A percentile compares a stretch with the other conserved stretches of the same genome.
These are phyloP conservation scores for Bruguiera parviflora DNA, from an alignment of 345 rosid species.

Conservation along the genomic window DNA sequence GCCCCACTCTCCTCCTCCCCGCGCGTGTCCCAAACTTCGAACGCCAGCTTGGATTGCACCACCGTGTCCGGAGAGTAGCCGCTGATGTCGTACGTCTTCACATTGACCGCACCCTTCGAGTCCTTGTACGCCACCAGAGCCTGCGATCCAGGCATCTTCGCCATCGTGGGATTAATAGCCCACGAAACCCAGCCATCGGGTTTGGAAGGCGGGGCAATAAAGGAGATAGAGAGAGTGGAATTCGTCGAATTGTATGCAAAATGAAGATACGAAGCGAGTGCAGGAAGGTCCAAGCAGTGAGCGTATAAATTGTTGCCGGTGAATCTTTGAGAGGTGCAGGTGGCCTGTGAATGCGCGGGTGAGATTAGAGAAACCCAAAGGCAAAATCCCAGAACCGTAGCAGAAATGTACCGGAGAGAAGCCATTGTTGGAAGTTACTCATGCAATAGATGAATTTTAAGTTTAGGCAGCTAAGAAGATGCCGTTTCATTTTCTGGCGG, in stretches of 20 bases:
- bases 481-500: neutral
- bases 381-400: neutral
- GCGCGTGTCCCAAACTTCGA: conserved; percentile 50
- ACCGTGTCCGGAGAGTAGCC: conserved; percentile 17
- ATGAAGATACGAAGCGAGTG: conserved; percentile 23
- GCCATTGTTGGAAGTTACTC: neutral
- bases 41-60: conserved; percentile 40
- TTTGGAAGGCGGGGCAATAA: conserved; percentile 18
- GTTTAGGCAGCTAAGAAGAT: too few relatives aligned
- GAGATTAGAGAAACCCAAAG: conserved; percentile 9
- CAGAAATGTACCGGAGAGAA: neutral
- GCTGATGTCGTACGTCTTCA: conserved; percentile 50
- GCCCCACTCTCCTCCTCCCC: conserved; percentile 41
- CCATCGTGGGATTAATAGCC: conserved; percentile 23
- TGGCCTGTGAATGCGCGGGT: conserved; percentile 3
- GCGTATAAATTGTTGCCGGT: conserved; percentile 12
- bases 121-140: conserved; percentile 25
- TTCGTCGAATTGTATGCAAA: conserved; percentile 18
- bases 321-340: conserved; percentile 14
- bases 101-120: conserved; percentile 3
- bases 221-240: conserved; percentile 23
- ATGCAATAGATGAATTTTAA: too few relatives aligned
- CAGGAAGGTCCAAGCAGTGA: conserved; percentile 29
- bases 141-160: conserved; percentile 22
- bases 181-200: conserved; percentile 28